Evolutionary conservation across 2,329 filamentous ascomycete species (phyloP).

Genomic region (Apiospora saccharicola): DNA sequence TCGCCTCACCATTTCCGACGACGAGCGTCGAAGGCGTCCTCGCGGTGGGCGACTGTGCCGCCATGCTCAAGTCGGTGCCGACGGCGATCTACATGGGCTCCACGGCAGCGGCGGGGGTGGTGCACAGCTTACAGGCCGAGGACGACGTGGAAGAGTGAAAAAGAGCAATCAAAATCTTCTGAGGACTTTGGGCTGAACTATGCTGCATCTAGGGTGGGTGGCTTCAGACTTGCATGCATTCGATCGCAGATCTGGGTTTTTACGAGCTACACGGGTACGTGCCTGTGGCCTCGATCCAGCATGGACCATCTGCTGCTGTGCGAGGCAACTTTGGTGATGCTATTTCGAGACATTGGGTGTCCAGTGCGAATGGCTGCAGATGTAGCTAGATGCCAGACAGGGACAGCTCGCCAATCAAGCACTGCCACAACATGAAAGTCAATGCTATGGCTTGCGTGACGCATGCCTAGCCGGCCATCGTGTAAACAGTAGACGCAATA

Average conservation of each 20-base stretch:
- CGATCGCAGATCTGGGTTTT: too few relatives aligned
- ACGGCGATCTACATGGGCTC: constrained; percentile 38
- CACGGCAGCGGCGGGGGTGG: background rate
- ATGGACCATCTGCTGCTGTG: background rate
- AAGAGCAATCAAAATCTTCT: background rate
- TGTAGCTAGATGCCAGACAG: background rate
- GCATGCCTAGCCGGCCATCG: background rate
- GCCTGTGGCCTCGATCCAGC: too few relatives aligned
- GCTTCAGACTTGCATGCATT: background rate
- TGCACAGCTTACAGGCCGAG: background rate
- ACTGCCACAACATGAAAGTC: background rate
- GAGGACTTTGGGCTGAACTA: too few relatives aligned
- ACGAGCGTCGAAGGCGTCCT: constrained; percentile 60
- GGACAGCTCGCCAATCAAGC: background rate
- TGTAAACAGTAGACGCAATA: background rate
- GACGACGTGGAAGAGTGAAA: background rate
- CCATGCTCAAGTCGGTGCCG: constrained; percentile 36
- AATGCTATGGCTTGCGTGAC: background rate
- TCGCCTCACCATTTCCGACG: constrained; percentile 52
- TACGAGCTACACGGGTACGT: too few relatives aligned
- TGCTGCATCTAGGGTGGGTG: background rate
- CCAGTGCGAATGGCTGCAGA: background rate
- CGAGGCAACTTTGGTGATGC: background rate
- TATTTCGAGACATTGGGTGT: background rate
- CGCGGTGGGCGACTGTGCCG: constrained; percentile 59